Evolutionary conservation across 2,329 filamentous ascomycete species (phyloP), one percentile per base, ranked within the genome.

Genomic region (Didymella glomerata): DNA sequence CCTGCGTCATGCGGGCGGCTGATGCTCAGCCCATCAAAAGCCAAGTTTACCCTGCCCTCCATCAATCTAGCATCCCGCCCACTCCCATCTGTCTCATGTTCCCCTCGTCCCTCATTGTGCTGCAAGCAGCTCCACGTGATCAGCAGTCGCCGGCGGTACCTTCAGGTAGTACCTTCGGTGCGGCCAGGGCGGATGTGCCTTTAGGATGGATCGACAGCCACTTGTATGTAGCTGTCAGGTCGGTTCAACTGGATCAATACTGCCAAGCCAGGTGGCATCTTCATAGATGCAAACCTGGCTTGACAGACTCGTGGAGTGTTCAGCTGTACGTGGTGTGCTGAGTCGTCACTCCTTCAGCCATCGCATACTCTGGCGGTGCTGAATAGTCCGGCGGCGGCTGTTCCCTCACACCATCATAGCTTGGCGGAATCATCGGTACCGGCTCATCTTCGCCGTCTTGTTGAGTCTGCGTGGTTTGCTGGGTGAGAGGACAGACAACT

Each of bases 401-500:
- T 20, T 59, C 50, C 56, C 56, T 51, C 10, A 47, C n/a, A 7
- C 56, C 56, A 34, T 59, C 56, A 16, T 59, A 59, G 11, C 41
- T 32, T 2, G 56, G 56, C n/a, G 56, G 56, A 4, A 51, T 30
- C 2, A 51, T 16, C 8, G 50, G 50, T 18, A 27, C 20, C 8
- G 50, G 34, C 34, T 51, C 46, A 13, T 49, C 47, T 5, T 49
- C 38, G 4, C 9, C 13, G 5, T 5, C 40, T 1, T 10, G 13
- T 4, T 49, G 32, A 1, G 11, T 20, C 1, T 18, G 9, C 7
- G 9, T 50, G 10, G 9, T 14, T 24, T 55, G 57, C 20, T 36
- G 40, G 1, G 30, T 45, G 3, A 60, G 30, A 16, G 57, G 57
- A 45, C 57, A 60, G 8, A 60, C 27, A 0, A 60, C 30, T 14